A percentile compares a stretch with the other conserved stretches of the same genome.
Evolutionary conservation across 495 filamentous ascomycete species (phyloP).

Genomic region (Oleoguttula mirabilis): DNA sequence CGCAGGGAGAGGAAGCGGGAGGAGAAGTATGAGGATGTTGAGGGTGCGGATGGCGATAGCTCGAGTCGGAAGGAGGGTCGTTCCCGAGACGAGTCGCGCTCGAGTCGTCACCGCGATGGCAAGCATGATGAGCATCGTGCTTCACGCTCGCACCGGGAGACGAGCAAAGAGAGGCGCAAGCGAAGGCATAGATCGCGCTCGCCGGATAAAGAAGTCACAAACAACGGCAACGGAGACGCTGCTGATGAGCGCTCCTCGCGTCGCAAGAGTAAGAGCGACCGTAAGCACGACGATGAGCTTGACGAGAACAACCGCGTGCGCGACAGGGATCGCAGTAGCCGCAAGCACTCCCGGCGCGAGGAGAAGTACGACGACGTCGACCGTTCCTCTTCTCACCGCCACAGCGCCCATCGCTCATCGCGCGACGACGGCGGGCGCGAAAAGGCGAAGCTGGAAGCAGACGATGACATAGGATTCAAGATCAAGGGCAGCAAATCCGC

Average conservation of each 20-base stretch:
- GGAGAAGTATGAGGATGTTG: conserved; percentile 12
- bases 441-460: conserved; percentile 5
- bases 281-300: conserved; percentile 19
- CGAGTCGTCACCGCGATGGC: conserved; percentile 29
- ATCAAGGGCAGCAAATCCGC: conserved; percentile 27
- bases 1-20: conserved; percentile 5
- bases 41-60: conserved; percentile 3
- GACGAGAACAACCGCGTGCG: conserved; percentile 24
- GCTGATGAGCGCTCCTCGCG: conserved; percentile 5
- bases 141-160: conserved; percentile 34
- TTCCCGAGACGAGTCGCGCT: conserved; percentile 36
- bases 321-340: conserved; percentile 33
- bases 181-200: conserved; percentile 34
- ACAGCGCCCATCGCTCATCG: conserved; percentile 19
- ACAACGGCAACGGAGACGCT: conserved; percentile 15
- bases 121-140: conserved; percentile 36
- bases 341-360: conserved; percentile 19
- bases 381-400: conserved; percentile 6
- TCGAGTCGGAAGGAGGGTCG: conserved; percentile 40
- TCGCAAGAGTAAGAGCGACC: conserved; percentile 19
- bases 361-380: conserved; percentile 5
- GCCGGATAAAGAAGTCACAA: conserved; percentile 11
- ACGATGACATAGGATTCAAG: conserved; percentile 26
- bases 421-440: conserved; percentile 31
- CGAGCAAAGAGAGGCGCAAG: conserved; percentile 39